Base-by-base conservation (phyloP, 441 rosid genomes). In the Brassica balearica region DNA sequence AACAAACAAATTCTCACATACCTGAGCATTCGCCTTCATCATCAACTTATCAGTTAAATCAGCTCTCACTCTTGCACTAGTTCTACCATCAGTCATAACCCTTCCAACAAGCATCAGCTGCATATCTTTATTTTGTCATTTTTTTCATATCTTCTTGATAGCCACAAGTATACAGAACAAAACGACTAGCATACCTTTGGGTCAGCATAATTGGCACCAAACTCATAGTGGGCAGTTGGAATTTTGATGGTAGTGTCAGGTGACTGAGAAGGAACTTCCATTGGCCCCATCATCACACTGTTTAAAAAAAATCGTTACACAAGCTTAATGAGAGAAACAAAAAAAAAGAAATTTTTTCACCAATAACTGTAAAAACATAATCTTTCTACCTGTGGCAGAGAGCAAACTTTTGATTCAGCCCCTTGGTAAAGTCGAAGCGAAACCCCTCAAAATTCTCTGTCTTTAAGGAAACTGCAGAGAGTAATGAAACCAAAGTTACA, bases 101-200 rank as follows among this genome's bases (percentile, higher is more conserved):
- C 98, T 91, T 77, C 99, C 98, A 70, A 93, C 79, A 75, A 95
- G 97, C 98, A 95, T 88, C 84, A 90, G 73, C 99, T 93, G 81
- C 53, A 68, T 12, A n/a, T 56, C 15, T 0, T 12, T 10, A 1
- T 69, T 46, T 69, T 59, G 82, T 70, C 15, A 76, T 4, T 14
- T 61, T 25, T 38, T 38, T 51, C 53, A 69, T 71, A 66, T 55
- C 56, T 36, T 66, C 63, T 68, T 78, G 29, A 22, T 71, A 27
- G 56, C 5, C 64, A 61, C 23, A 23, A 69, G 9, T 3, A 59
- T 55, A 53, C n/a, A 8, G 67, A 63, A 14, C n/a, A 60, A 22
- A 60, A 1, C 14, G 15, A 48, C 43, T 8, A 46, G 66, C 78
- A 62, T 65, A 91, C 98, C 87, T 88, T 82, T 34, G 95, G 96